Conservation (phyloP, 1,284 basidiomycete genomes). For the Macrocystidia cucumis region DNA sequence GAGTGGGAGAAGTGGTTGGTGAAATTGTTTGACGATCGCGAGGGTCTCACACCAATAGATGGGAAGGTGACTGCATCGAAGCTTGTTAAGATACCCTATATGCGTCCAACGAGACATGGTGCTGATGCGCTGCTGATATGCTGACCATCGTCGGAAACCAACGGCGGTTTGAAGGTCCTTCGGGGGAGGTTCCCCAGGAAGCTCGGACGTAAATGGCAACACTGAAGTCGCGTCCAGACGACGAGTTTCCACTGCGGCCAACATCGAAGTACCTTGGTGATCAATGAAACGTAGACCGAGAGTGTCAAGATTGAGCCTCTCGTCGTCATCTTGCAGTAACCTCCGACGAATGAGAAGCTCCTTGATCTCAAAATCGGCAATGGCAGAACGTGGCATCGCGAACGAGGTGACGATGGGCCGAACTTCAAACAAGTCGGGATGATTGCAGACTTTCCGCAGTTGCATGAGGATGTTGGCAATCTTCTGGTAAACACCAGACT, state of each 20-base stretch:
- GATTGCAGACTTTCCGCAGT: constrained; percentile 91
- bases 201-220: constrained; percentile 53
- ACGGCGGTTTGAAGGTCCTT: constrained; percentile 70
- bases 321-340: constrained; percentile 43
- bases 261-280: constrained; percentile 39
- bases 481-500: constrained; percentile 83
- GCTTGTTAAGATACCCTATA: constrained; percentile 66
- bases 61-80: constrained; percentile 62
- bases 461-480: constrained; percentile 99
- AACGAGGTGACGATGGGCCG: constrained; percentile 92
- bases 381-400: constrained; percentile 75
- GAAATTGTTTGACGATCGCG: constrained; percentile 29
- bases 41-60: constrained; percentile 64
- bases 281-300: constrained; percentile 63
- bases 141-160: constrained; percentile 60
- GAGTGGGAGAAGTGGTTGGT: constrained; percentile 51
- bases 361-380: constrained; percentile 83
- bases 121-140: constrained; percentile 46
- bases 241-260: constrained; percentile 46
- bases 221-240: constrained; percentile 65
- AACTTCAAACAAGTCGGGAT: constrained; percentile 94
- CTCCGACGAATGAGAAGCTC: constrained; percentile 79
- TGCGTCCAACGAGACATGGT: constrained; percentile 62
- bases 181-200: constrained; percentile 52
- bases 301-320: constrained; percentile 52